Evolutionary conservation across 768 basidiomycete species (phyloP).

Genomic region (Imleria badia): DNA sequence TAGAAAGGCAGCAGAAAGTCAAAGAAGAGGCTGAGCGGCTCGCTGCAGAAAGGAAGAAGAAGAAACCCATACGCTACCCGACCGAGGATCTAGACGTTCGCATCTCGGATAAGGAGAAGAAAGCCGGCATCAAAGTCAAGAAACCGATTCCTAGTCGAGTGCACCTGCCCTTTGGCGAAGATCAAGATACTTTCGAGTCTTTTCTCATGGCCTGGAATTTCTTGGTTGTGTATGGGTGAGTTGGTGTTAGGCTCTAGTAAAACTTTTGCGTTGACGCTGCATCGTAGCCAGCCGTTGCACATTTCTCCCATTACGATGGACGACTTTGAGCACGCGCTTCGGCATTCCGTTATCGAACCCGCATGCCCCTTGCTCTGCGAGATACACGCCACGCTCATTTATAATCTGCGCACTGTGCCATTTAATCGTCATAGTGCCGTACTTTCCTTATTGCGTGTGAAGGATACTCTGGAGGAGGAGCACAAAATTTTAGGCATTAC

Average conservation of each 20-base stretch:
- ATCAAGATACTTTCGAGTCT: slow-evolving; percentile 67
- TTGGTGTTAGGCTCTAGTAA: slow-evolving; percentile 2
- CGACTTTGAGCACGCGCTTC: slow-evolving; percentile 85
- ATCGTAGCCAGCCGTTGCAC: slow-evolving; percentile 74
- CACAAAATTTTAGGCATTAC: slow-evolving; percentile 52
- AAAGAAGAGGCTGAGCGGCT: slow-evolving; percentile 73
- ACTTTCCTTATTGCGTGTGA: slow-evolving; percentile 52
- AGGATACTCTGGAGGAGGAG: slow-evolving; percentile 43
- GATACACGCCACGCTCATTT: slow-evolving; percentile 86
- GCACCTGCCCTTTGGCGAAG: slow-evolving; percentile 67
- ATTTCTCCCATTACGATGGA: slow-evolving; percentile 90
- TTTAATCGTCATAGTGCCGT: slow-evolving; percentile 76
- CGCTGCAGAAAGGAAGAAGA: slow-evolving; percentile 81
- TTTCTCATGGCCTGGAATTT: slow-evolving; percentile 96
- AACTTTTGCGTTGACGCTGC: slow-evolving; percentile 4
- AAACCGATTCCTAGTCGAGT: slow-evolving; percentile 64
- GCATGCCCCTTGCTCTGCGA: slow-evolving; percentile 81
- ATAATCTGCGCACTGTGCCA: slow-evolving; percentile 80
- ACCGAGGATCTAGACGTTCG: slow-evolving; percentile 89
- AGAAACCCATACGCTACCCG: slow-evolving; percentile 88
- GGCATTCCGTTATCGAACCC: slow-evolving; percentile 67
- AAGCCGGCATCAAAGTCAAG: slow-evolving; percentile 66
- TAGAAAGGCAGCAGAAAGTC: slow-evolving; percentile 58
- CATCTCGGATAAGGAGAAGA: slow-evolving; percentile 79
- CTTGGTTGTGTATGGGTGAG: slow-evolving; percentile 89